Evolutionary conservation across 1,139 yeast genomes (phyloP), one percentile per base, ranked within the genome.

Genomic region (Blastobotrys capitulatus): DNA sequence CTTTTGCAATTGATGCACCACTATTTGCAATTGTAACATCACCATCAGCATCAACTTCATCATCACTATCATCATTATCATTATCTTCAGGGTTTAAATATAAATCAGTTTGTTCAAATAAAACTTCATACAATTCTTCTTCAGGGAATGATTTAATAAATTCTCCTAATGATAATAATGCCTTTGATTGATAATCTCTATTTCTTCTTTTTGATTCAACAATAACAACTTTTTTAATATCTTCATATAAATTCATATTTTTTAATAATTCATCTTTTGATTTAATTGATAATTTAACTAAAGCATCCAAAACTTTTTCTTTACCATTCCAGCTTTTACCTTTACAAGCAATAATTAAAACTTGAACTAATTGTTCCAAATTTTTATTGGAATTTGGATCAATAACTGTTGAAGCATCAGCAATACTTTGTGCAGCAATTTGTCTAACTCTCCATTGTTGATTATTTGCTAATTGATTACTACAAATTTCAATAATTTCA

Each of bases 291-390:
- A 86, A 72, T 1, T 79, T 70, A 1, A 87, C 84, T 46, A 90
- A 68, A 0, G 96, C 88, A 39, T 79, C 80, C 29, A 88, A 70
- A 2, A 92, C 77, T 38, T 74, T 67, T 56, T 88, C 96, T 61
- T 92, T 92, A 8, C 97, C 97, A 18, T 76, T 76, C 95, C 96
- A 92, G 9, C 94, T 78, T 53, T 92, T 79, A 0, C 97, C 97
- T 49, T 76, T 73, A 52, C 83, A 75, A 0, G 95, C 80, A 40
- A 76, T 77, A 20, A 86, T 62, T 47, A 89, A 71, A 6, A 82
- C 71, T 0, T 70, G 68, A 50, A 86, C 76, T 22, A 89, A 64
- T 18, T 72, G 70, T 12, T 9, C 9, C 10, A 29, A n/a, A 20
- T 51, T 51, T 10, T 46, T 48, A 9, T 50, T 49, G 9, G 48